Evolutionary conservation across 2,329 filamentous ascomycete species (phyloP), one percentile per base, ranked within the genome.

Genomic region (Colletotrichum eremochloae): DNA sequence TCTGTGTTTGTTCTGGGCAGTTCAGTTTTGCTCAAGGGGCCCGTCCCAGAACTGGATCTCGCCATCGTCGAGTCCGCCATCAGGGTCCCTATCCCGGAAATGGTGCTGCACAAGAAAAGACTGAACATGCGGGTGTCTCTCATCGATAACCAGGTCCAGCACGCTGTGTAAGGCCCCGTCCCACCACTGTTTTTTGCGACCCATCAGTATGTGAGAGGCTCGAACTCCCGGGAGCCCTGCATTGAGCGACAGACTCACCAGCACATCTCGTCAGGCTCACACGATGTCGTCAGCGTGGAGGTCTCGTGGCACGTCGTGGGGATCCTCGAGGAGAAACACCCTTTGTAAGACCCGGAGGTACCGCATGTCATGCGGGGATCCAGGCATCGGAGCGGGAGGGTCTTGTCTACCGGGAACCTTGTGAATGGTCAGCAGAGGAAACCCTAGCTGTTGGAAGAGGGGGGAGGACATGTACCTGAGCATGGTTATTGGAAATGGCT

Each of bases 321-420:
- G 5, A 71, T 44, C 9, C 53, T 66, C 0, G 36, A 31, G 20
- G 36, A 31, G 20, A 24, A 24, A 4, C 70, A 72, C 31, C 70
- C 70, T 20, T 64, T 29, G 9, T 64, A 65, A 8, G 66, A 56
- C 15, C 61, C 48, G 6, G 70, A 72, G 2, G 70, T 48, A 29
- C 42, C 48, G 55, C 70, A 70, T 20, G 29, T 18, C 7, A 12
- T 36, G 3, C 8, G 31, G 31, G 46, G 18, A 20, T 29, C 40
- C 12, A 20, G 8, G 31, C 70, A 72, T 2, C 38, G 55, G 40
- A 56, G 63, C 0, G 70, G 60, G 3, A 52, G 18, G 18, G 46
- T 29, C 0, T n/a, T 6, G 7, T 40, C 12, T 2, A 29, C 31
- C 1, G 67, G 46, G 2, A 50, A 64, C 1, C 70, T 72, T 9